These are phyloP conservation scores for Sarocladium brachiariae DNA, from an alignment of 2,329 filamentous ascomycete species.

Conservation along the genomic window DNA sequence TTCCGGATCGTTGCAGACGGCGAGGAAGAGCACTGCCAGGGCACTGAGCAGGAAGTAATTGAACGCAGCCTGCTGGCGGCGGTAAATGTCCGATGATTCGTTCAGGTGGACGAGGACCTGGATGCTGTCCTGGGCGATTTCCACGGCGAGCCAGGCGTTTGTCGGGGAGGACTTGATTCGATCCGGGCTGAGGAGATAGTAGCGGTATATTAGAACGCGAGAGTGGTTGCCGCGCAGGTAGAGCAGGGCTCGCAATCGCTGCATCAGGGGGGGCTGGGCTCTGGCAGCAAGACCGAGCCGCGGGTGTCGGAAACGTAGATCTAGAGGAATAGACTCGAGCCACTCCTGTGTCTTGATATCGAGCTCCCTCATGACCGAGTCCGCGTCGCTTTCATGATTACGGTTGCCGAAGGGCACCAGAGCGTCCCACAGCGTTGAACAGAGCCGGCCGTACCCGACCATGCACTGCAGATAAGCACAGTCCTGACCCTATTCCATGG, in stretches of 20 bases:
- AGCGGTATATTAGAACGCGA: slow-evolving; percentile 36
- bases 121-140: slow-evolving; percentile 22
- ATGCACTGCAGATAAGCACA: slow-evolving; percentile 38
- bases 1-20: slow-evolving; percentile 36
- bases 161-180: slow-evolving; percentile 28
- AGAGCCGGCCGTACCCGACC: slow-evolving; percentile 39
- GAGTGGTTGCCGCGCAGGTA: slow-evolving; percentile 39
- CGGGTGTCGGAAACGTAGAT: slow-evolving; percentile 30
- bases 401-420: slow-evolving; percentile 29
- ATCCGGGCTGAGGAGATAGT: slow-evolving; percentile 31
- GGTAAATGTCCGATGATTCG: slow-evolving; percentile 21
- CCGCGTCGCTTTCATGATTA: neutral
- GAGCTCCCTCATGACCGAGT: slow-evolving; percentile 24
- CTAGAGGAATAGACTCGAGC: slow-evolving; percentile 36
- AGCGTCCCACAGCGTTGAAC: slow-evolving; percentile 38
- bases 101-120: slow-evolving; percentile 22
- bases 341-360: slow-evolving; percentile 37
- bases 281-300: slow-evolving; percentile 26
- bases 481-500: too few relatives aligned
- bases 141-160: slow-evolving; percentile 31
- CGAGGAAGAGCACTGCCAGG: slow-evolving; percentile 31
- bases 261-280: slow-evolving; percentile 28
- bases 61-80: slow-evolving; percentile 21
- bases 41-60: slow-evolving; percentile 24
- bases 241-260: slow-evolving; percentile 33